Evolutionary conservation across 495 filamentous ascomycete genomes (phyloP), one percentile per base, ranked within the genome.

Genomic region (Aspergillus coremiiformis): DNA sequence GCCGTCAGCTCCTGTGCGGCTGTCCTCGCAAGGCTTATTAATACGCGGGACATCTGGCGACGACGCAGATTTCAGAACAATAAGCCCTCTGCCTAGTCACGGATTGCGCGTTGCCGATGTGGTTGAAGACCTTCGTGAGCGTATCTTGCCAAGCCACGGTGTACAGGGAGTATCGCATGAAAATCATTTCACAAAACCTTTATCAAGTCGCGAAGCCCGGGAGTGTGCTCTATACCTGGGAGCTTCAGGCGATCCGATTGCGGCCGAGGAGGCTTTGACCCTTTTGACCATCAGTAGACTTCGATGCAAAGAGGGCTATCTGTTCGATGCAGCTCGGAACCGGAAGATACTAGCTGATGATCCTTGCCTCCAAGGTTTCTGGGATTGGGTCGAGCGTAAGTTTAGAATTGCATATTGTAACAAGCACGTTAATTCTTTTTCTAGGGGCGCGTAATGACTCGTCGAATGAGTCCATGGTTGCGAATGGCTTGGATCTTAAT

Each of bases 301-400:
- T 49, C 78, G 75, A 44, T 83, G 86, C 49, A 77, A 77, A 51
- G 83, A 86, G 61, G 86, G 87, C 1, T 96, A 96, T 61, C 70
- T 87, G 1, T 90, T 95, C 57, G 78, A 95, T 62, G 85, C 77
- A 52, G 58, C 65, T 10, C 78, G 71, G 24, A 96, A 95, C 58
- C 77, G 76, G 52, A 59, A 76, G 7, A 80, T 95, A 21, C 67
- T 86, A 1, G 66, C 73, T 1, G 84, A 91, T 57, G 85, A 95
- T 65, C 75, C 76, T n/a, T 85, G 81, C 75, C 72, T 95, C 8
- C 79, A 82, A 54, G 83, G 84, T 33, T 68, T 89, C 39, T 96
- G 90, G 90, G 74, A 71, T 35, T 91, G 86, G 86, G 67, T 89
- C 58, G 70, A 76, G 58, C 78, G 86, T 88, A 70, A 63, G 81